These are phyloP conservation scores for Hypoxylon sp. DNA, from an alignment of 2,329 filamentous ascomycete species.

Conservation along the genomic window DNA sequence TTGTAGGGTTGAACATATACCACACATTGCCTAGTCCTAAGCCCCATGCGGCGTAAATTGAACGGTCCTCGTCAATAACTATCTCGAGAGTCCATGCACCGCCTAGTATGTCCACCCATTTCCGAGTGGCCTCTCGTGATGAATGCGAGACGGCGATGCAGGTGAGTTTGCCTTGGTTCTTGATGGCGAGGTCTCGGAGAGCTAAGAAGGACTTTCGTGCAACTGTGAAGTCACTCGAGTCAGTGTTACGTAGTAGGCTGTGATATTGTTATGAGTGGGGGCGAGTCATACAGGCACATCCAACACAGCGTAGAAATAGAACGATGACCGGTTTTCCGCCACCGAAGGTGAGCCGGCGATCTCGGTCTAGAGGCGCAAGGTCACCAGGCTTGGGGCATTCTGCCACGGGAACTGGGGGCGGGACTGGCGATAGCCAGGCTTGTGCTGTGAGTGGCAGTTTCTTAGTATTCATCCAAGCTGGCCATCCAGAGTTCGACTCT, in stretches of 20 bases:
- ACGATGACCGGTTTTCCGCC: constrained; percentile 63
- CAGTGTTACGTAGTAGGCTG: constrained; percentile 10
- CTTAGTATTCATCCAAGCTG: constrained; percentile 65
- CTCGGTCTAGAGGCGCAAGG: constrained; percentile 63
- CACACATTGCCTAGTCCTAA: constrained; percentile 66
- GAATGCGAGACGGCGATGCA: constrained; percentile 74
- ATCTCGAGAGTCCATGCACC: constrained; percentile 70
- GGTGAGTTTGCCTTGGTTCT: constrained; percentile 63
- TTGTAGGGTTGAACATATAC: constrained; percentile 68
- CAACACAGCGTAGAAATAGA: constrained; percentile 69
- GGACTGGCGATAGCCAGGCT: constrained; percentile 67
- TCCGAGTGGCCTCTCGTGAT: constrained; percentile 67
- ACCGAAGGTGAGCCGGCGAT: constrained; percentile 61
- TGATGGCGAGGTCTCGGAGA: constrained; percentile 68
- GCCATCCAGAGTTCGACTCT: constrained; percentile 52
- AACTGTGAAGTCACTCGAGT: constrained; percentile 56
- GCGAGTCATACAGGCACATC: constrained; percentile 66
- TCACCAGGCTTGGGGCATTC: constrained; percentile 65
- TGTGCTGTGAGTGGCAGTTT: constrained; percentile 67
- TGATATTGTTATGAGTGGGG: constrained; percentile 24
- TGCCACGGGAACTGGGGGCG: constrained; percentile 63
- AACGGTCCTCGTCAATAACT: constrained; percentile 69
- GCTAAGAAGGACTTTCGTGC: constrained; percentile 71
- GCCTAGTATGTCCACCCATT: constrained; percentile 71
- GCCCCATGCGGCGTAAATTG: constrained; percentile 72